phyloP scores from a whole-genome alignment of 805 yeast genomes.

The Candida nonsorbophila region DNA sequence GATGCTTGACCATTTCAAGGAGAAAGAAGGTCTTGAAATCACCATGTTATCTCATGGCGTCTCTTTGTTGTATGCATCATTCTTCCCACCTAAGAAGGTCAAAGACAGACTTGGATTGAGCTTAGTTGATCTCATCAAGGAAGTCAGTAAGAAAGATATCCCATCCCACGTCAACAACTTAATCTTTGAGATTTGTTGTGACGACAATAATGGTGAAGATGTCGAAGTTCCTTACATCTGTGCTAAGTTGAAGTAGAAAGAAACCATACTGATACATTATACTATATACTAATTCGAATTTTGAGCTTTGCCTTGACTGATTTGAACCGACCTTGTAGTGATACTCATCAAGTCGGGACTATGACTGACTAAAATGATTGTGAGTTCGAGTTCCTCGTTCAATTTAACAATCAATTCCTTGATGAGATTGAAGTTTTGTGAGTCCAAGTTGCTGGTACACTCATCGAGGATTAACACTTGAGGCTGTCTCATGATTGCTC shows the following conservation, averaged over 20 bases:
- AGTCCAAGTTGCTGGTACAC: slow-evolving; percentile 83
- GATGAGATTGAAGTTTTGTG: slow-evolving; percentile 50
- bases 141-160: slow-evolving; percentile 80
- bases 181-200: slow-evolving; percentile 87
- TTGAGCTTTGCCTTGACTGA: slow-evolving; percentile 46
- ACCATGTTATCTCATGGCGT: slow-evolving; percentile 92
- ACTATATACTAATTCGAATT: not conserved
- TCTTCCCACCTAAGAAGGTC: slow-evolving; percentile 87
- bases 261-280: not conserved
- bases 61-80: slow-evolving; percentile 84
- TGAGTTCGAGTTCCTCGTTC: slow-evolving; percentile 32
- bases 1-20: slow-evolving; percentile 68
- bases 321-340: slow-evolving; percentile 45
- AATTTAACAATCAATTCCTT: slow-evolving; percentile 45
- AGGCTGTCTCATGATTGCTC: slow-evolving; percentile 72
- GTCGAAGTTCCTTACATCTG: slow-evolving; percentile 90
- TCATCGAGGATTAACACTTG: slow-evolving; percentile 74
- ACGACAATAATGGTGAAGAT: slow-evolving; percentile 89
- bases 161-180: slow-evolving; percentile 69
- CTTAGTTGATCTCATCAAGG: slow-evolving; percentile 71
- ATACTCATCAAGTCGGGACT: slow-evolving; percentile 57
- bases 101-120: slow-evolving; percentile 68
- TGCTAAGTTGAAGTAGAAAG: slow-evolving; percentile 23
- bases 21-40: slow-evolving; percentile 79
- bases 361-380: slow-evolving; percentile 69